Evolutionary conservation across 2,329 filamentous ascomycete species (phyloP).

Genomic region (Lachnellula hyalina): DNA sequence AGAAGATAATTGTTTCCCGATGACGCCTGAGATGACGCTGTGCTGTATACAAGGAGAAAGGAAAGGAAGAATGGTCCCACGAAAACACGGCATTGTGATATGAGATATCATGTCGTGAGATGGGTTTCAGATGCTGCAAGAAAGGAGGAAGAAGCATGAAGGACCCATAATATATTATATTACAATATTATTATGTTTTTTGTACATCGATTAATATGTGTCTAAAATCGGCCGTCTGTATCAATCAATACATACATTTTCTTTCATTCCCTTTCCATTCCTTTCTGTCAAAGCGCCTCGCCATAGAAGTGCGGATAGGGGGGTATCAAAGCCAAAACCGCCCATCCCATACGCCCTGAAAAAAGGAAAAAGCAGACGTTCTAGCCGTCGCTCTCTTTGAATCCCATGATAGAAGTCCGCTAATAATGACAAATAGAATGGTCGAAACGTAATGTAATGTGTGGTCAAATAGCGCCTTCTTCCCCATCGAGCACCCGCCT

Average conservation of each 20-base stretch:
- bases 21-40: not conserved
- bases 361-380: not conserved
- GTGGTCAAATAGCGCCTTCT: conserved; percentile 36
- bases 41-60: not conserved
- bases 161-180: no score
- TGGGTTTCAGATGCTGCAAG: not conserved
- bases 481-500: conserved; percentile 67
- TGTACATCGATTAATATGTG: no score
- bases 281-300: not conserved
- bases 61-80: not conserved
- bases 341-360: not conserved
- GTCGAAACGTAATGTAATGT: not conserved
- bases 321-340: conserved; percentile 1
- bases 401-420: not conserved
- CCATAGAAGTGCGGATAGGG: not conserved
- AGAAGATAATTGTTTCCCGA: no score
- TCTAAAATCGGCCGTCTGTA: no score
- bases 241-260: no score
- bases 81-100: no score
- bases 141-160: not conserved
- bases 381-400: not conserved
- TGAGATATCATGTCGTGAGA: no score
- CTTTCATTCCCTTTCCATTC: no score
- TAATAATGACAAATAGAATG: not conserved
- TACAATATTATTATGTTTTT: no score